phyloP scores from a whole-genome alignment of 306 rosid species.

The peach (Prunus persica) region Prunus_persica_NCBIv2 NC_034012.1:14715501-14716000 shows the following conservation, averaged over 20 bases:
- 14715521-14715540: slow-evolving; percentile 20
- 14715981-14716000: slow-evolving; percentile 88
- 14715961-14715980: slow-evolving; percentile 76
- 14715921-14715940: slow-evolving; percentile 68
- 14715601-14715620: background rate
- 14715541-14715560: slow-evolving; percentile 20
- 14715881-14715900: slow-evolving; percentile 79
- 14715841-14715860: background rate
- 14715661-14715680: background rate
- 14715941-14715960: slow-evolving; percentile 95
- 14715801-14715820: background rate
- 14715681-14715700: background rate
- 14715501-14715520: slow-evolving; percentile 41
- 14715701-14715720: background rate
- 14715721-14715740: background rate
- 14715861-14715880: slow-evolving; percentile 73
- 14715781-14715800: background rate
- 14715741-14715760: background rate
- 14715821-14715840: background rate
- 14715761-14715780: background rate
- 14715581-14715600: slow-evolving; percentile 4
- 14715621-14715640: slow-evolving; percentile 3
- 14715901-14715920: slow-evolving; percentile 67
- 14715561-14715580: slow-evolving; percentile 14
- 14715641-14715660: background rate